Evolutionary conservation across 108 stramenopile genomes (phyloP), one percentile per base, ranked within the genome.

Genomic region (Cyclotella baltica): DNA sequence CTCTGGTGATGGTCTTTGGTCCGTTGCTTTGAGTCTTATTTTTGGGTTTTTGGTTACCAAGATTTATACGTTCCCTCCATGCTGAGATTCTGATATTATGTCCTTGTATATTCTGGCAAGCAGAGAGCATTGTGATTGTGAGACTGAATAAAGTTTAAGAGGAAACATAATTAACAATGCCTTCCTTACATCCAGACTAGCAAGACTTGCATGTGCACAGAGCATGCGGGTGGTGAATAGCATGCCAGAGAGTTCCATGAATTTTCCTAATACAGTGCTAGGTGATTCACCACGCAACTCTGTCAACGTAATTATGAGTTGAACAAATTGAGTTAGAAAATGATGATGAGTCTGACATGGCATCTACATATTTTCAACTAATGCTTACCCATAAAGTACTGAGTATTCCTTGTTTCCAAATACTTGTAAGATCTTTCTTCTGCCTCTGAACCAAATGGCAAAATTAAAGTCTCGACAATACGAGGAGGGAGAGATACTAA

Each of bases 401-500:
- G n/a, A n/a, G n/a, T n/a, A n/a, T n/a, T n/a, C n/a, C n/a, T n/a
- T n/a, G n/a, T n/a, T n/a, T n/a, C n/a, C n/a, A n/a, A n/a, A n/a
- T n/a, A n/a, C n/a, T n/a, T n/a, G n/a, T n/a, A n/a, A n/a, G n/a
- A n/a, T n/a, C n/a, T n/a, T n/a, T n/a, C n/a, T n/a, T n/a, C n/a
- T n/a, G n/a, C n/a, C n/a, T n/a, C n/a, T n/a, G n/a, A n/a, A n/a
- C n/a, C n/a, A n/a, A 43, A 43, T 43, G 40, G 40, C 8, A 43
- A 11, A 13, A 43, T 43, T 8, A 43, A 13, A 43, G 40, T 43
- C 40, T 43, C 40, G 8, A 43, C 40, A 43, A 11, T 8, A 22
- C 76, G 15, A 62, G 76, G 76, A 62, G 76, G 76, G 5, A 77
- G 70, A 20, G 52, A 40, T 20, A 77, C 28, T 4, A 65, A 27